A percentile compares a stretch with the other conserved stretches of the same genome.
Conservation (phyloP, 805 yeast species). For the Soucietia sequanensis region DNA sequence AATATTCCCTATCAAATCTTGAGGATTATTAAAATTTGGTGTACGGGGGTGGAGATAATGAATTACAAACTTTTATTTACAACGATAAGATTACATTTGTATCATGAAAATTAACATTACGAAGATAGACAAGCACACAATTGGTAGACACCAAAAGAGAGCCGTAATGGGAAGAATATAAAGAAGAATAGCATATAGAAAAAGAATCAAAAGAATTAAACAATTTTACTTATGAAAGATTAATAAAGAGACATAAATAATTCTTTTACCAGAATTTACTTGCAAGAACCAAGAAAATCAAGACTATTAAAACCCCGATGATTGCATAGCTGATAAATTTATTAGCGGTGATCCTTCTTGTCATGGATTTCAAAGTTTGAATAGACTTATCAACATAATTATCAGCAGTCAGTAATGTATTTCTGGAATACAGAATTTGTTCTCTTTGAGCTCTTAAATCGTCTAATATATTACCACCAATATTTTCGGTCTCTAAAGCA, state of each 20-base stretch:
- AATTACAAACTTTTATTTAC: too few species aligned
- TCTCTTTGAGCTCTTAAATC: constrained; percentile 93
- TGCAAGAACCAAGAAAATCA: constrained; percentile 79
- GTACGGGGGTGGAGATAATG: too few species aligned
- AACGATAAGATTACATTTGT: too few species aligned
- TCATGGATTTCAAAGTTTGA: constrained; percentile 85
- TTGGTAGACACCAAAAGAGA: too few species aligned
- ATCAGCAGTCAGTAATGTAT: constrained; percentile 86
- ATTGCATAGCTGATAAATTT: constrained; percentile 88
- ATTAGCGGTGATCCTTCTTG: constrained; percentile 88
- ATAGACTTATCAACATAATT: constrained; percentile 87
- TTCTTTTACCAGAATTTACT: constrained; percentile 74
- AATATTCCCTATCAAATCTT: too few species aligned
- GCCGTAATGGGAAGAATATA: background rate
- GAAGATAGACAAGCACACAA: too few species aligned
- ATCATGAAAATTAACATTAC: too few species aligned
- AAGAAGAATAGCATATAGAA: background rate
- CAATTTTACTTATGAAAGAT: background rate
- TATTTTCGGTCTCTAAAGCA: constrained; percentile 87
- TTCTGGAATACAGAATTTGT: constrained; percentile 82
- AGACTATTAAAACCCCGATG: constrained; percentile 77
- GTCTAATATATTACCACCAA: constrained; percentile 86
- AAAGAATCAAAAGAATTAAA: background rate
- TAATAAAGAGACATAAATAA: too few species aligned
- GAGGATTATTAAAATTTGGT: too few species aligned